Conservation (phyloP, 2,329 filamentous ascomycete genomes). For the Arthrobotrys sphaeroides region DNA sequence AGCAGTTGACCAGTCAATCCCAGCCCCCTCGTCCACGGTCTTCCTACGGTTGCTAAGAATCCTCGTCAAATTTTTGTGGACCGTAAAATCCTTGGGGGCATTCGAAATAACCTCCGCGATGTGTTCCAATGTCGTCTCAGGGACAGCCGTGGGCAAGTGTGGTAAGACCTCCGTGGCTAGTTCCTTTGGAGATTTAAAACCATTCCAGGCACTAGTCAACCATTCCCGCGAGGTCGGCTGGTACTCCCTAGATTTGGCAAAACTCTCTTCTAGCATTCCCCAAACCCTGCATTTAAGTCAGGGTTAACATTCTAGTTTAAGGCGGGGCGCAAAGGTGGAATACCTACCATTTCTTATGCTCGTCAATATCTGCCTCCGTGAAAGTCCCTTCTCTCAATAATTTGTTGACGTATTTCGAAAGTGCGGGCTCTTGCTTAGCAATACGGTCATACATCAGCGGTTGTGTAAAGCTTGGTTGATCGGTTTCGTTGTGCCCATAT, state of each 20-base stretch:
- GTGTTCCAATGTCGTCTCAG: constrained; percentile 76
- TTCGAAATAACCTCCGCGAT: constrained; percentile 83
- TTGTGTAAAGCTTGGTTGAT: constrained; percentile 99
- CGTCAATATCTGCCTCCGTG: constrained; percentile 95
- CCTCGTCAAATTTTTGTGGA: constrained; percentile 96
- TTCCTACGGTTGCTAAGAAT: constrained; percentile 90
- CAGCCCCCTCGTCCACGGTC: constrained; percentile 83
- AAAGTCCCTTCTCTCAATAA: constrained; percentile 92
- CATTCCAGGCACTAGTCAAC: constrained; percentile 98
- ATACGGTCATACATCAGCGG: constrained; percentile 99
- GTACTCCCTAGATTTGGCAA: constrained; percentile 96
- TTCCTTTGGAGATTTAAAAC: constrained; percentile 99
- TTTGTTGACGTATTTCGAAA: constrained; percentile 91
- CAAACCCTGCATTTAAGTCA: constrained; percentile 69
- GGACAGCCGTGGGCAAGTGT: constrained; percentile 86
- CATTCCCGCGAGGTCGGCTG: constrained; percentile 96
- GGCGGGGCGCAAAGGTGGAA: neutral
- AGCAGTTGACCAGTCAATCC: constrained; percentile 96
- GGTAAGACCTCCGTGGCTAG: constrained; percentile 92
- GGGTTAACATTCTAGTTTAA: neutral
- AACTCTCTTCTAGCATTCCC: constrained; percentile 98
- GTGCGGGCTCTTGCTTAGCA: constrained; percentile 79
- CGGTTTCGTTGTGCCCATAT: constrained; percentile 98
- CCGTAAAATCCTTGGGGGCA: constrained; percentile 82
- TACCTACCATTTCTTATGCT: constrained; percentile 89